Conservation (phyloP, 208 protist species). For the Acanthamoeba rhysodes region DNA sequence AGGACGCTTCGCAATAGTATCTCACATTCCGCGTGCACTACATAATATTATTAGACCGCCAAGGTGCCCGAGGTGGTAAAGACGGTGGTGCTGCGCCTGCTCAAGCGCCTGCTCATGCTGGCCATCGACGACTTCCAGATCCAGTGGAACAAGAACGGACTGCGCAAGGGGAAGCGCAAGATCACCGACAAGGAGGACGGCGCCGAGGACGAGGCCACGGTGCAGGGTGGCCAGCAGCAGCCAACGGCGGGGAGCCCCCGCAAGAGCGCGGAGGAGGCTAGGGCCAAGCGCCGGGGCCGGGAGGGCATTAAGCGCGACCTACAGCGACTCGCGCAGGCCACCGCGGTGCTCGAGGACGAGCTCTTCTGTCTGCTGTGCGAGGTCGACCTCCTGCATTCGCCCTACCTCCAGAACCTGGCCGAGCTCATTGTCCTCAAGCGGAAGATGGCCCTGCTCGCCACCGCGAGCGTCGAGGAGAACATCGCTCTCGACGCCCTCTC, state of each 20-base stretch:
- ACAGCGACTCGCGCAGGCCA: background rate
- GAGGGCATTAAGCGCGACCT: background rate
- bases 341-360: slow-evolving; percentile 1
- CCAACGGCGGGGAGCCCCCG: background rate
- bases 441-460: background rate
- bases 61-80: background rate
- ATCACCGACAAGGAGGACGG: background rate
- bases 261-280: background rate
- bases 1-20: too few relatives aligned
- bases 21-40: too few relatives aligned
- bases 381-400: slow-evolving; percentile 13
- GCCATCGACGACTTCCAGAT: background rate
- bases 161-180: slow-evolving; percentile 34
- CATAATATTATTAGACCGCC: background rate
- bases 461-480: background rate
- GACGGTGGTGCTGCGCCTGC: slow-evolving; percentile 37
- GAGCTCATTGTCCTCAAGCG: slow-evolving; percentile 36
- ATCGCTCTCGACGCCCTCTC: background rate
- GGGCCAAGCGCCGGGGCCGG: background rate
- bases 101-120: slow-evolving; percentile 35
- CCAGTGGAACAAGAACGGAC: slow-evolving; percentile 8
- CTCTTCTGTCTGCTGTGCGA: slow-evolving; percentile 28
- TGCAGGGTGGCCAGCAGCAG: background rate
- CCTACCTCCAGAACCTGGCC: slow-evolving; percentile 35
- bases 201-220: background rate